Evolutionary conservation across 306 rosid genomes (phyloP).

Genomic region (Corylus americana): DNA sequence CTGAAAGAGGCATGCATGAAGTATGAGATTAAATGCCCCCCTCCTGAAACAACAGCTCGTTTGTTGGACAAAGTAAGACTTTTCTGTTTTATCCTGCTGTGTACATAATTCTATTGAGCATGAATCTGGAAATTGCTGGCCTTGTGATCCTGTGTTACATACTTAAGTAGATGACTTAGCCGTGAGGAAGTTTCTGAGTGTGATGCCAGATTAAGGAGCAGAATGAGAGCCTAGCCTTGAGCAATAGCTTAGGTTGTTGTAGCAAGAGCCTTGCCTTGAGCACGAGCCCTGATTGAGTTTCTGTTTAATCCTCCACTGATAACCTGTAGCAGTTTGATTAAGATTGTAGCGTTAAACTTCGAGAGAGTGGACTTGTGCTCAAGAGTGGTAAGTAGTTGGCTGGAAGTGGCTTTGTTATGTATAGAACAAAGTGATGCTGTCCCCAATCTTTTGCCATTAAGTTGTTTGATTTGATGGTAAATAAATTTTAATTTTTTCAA

Average conservation of each 20-base stretch:
- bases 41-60: constrained; percentile 86
- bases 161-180: not conserved
- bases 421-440: too few relatives aligned
- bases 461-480: too few relatives aligned
- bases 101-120: not conserved
- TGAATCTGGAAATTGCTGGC: not conserved
- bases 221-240: not conserved
- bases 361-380: too few relatives aligned
- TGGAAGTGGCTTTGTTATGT: too few relatives aligned
- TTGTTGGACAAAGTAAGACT: constrained; percentile 78
- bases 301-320: too few relatives aligned
- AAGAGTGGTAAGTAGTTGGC: too few relatives aligned
- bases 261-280: too few relatives aligned
- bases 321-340: too few relatives aligned
- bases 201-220: not conserved
- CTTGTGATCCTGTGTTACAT: not conserved
- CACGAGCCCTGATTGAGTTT: too few relatives aligned
- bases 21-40: constrained; percentile 76
- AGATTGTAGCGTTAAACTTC: too few relatives aligned
- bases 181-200: not conserved
- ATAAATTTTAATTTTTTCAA: not conserved
- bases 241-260: not conserved
- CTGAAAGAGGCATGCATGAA: constrained; percentile 69
- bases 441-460: too few relatives aligned
- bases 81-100: not conserved